Conservation (phyloP, 352 stramenopile genomes). For the Phytopythium vexans region DNA sequence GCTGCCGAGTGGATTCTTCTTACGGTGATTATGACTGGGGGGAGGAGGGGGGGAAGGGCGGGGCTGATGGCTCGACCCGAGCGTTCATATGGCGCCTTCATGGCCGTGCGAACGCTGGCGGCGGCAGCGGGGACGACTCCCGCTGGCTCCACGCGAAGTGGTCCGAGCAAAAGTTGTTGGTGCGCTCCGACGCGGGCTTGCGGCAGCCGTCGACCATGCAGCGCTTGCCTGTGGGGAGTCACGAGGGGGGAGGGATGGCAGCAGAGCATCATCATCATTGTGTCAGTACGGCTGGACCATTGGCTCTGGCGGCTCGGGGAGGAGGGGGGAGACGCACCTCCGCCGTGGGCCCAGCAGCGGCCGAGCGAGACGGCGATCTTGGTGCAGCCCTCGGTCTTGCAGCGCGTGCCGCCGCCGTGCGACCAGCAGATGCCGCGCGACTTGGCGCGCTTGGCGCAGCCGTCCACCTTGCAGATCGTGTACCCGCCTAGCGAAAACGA, state of each 20-base stretch:
- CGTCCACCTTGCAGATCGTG: conserved; percentile 68
- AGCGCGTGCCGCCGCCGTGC: conserved; percentile 21
- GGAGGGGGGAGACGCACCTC: conserved; percentile 11
- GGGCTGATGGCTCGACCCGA: too few species aligned
- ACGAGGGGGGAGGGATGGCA: too few species aligned
- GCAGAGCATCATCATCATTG: too few species aligned
- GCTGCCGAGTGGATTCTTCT: too few species aligned
- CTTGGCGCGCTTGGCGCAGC: conserved; percentile 52
- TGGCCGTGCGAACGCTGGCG: too few species aligned
- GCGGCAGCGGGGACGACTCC: background rate
- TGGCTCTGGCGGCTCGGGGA: too few species aligned
- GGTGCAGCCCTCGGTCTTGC: conserved; percentile 14
- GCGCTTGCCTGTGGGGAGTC: conserved; percentile 22
- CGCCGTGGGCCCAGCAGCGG: conserved; percentile 32
- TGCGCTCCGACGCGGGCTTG: conserved; percentile 48
- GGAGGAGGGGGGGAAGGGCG: too few species aligned
- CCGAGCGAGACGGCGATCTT: conserved; percentile 10
- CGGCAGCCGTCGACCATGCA: conserved; percentile 34
- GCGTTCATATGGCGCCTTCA: too few species aligned
- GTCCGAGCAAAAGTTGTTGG: conserved; percentile 41
- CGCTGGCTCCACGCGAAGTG: conserved; percentile 29
- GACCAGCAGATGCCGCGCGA: conserved; percentile 17
- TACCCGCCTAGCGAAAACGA: conserved; percentile 28
- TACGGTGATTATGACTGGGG: too few species aligned
- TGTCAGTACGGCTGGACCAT: too few species aligned